Conservation (phyloP, 305 asterid genomes). For the Fraxinus paxiana region DNA sequence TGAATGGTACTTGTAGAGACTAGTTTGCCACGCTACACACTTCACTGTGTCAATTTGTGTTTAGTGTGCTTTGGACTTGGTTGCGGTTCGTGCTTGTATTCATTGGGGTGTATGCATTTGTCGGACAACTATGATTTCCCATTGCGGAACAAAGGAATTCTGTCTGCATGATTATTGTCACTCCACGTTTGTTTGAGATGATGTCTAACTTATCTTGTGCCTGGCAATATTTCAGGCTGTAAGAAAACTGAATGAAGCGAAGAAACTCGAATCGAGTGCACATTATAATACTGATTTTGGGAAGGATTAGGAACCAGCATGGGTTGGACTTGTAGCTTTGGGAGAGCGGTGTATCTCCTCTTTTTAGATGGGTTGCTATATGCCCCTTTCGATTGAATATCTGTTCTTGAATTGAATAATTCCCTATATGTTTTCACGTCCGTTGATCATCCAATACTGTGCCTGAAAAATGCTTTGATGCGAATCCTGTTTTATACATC, state of each 20-base stretch:
- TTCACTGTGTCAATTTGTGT: neutral
- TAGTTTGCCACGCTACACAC: neutral
- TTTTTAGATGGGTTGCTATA: neutral
- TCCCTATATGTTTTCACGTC: neutral
- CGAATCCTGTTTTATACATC: neutral
- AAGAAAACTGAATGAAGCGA: constrained; percentile 78
- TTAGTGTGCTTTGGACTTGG: neutral
- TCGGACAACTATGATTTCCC: neutral
- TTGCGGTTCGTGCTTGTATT: neutral
- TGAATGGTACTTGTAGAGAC: neutral
- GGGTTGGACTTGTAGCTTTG: neutral
- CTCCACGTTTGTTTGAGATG: neutral
- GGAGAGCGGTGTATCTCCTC: neutral
- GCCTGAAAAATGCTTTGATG: neutral
- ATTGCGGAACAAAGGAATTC: neutral
- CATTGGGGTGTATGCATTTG: neutral
- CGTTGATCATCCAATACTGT: neutral
- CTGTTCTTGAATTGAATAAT: neutral
- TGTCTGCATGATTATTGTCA: neutral
- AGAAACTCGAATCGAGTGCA: constrained; percentile 92
- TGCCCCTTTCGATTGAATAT: neutral
- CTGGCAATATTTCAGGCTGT: constrained; percentile 56
- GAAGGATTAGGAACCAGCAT: constrained; percentile 44
- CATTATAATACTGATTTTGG: constrained; percentile 84
- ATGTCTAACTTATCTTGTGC: constrained; percentile 8